A percentile compares a stretch with the other conserved stretches of the same genome.
Conservation (phyloP, 441 rosid genomes). For the Theobroma grandiflorum region DNA sequence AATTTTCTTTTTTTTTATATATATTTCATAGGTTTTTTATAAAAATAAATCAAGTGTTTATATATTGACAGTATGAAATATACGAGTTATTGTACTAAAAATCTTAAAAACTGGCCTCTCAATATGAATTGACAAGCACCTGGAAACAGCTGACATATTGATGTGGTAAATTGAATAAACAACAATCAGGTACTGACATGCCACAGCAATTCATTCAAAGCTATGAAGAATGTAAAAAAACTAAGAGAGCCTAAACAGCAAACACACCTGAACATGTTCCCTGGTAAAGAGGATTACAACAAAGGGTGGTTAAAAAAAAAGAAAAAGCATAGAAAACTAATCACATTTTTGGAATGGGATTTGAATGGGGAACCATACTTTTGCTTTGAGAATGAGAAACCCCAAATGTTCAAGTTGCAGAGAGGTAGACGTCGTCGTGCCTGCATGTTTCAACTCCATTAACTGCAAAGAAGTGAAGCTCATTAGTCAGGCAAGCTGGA, state of each 20-base stretch:
- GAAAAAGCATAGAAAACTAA: conserved; percentile 3
- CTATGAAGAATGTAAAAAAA: neutral
- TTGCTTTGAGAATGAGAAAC: conserved; percentile 12
- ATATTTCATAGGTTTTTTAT: too few relatives aligned
- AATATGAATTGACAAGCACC: neutral
- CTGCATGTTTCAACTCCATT: conserved; percentile 23
- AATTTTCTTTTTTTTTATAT: too few relatives aligned
- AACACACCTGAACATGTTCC: neutral
- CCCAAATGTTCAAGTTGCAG: neutral
- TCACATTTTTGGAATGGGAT: neutral
- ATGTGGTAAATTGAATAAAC: neutral
- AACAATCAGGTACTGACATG: neutral
- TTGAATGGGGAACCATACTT: neutral
- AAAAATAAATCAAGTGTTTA: too few relatives aligned
- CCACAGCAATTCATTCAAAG: neutral
- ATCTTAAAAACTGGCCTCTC: neutral
- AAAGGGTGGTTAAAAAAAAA: neutral
- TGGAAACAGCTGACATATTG: neutral
- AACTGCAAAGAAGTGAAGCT: neutral
- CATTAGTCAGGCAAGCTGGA: neutral
- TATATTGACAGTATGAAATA: too few relatives aligned
- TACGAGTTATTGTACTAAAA: neutral
- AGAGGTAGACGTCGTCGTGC: conserved; percentile 3
- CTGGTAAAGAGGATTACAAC: neutral
- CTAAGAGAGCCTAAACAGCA: neutral